phyloP scores from a whole-genome alignment of 73 alveolate species.

The Tetrahymena thermophila region DNA sequence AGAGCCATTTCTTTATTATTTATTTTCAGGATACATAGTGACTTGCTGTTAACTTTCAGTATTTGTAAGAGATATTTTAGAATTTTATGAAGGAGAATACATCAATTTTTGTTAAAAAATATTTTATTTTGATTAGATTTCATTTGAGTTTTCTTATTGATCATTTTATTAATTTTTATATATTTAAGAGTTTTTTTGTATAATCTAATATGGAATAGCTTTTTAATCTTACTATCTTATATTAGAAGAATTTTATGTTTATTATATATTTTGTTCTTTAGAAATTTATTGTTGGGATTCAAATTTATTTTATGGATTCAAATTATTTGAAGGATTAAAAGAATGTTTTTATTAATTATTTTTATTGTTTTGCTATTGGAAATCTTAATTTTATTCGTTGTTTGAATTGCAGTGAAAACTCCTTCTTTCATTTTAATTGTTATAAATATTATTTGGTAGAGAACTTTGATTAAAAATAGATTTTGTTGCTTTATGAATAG shows the following conservation, averaged over 20 bases:
- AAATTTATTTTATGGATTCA: no score
- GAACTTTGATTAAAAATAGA: background rate
- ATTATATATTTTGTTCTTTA: background rate
- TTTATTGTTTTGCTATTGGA: background rate
- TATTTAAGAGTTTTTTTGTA: no score
- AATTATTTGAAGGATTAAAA: background rate
- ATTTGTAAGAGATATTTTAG: background rate
- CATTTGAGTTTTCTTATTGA: background rate
- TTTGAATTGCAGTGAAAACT: background rate
- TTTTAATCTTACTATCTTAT: background rate
- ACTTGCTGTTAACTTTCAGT: background rate
- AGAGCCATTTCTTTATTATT: background rate
- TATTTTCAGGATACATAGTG: background rate
- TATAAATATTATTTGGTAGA: background rate
- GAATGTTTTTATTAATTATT: background rate
- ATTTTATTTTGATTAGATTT: no score
- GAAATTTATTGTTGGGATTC: background rate
- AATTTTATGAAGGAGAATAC: background rate
- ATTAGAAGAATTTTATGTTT: no score
- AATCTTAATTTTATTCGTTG: background rate
- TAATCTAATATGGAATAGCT: background rate
- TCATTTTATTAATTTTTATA: no score
- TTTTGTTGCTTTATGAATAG: background rate
- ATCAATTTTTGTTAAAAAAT: no score
- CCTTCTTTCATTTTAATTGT: background rate